Evolutionary conservation across 768 basidiomycete species (phyloP), one percentile per base, ranked within the genome.

Genomic region (Leccinum uliginosum): DNA sequence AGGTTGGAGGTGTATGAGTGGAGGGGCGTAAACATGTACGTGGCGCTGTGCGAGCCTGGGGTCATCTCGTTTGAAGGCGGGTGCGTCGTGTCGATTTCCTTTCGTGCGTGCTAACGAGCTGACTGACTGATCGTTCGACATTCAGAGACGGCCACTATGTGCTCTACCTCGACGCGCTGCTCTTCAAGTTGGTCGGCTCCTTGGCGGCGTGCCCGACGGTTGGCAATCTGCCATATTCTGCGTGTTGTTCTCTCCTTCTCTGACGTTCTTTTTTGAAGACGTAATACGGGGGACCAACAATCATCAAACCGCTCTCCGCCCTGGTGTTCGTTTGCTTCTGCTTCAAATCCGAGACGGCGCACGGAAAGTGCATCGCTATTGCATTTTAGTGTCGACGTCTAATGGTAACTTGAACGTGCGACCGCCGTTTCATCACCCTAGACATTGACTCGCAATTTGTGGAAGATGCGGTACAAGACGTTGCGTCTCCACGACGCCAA

Each of bases 41-140:
- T 97, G 40, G 85, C 91, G 21, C 77, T 96, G 7, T 94, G 92
- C 71, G 91, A 95, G 64, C 73, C 81, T 0, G 83, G 80, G 15
- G 92, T 81, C 62, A 77, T 97, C 58, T 92, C 91, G 1, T 92
- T 96, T 65, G 95, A 94, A 12, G 95, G 95, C 62, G 95, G 95
- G 93, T 93, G 59, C 56, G 89, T 79, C 0, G 44, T 45, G 47
- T 48, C 24, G 8, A 4, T 29, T 27, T 26, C 38, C 38, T 10
- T 40, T 14, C 14, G 1, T 34, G 32, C 6, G 5, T 14, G 5
- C 34, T 35, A 17, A 40, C 35, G 17, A 35, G 44, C 8, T 46
- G 19, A 14, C 1, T 15, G 15, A 46, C 40, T 32, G 38, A 10
- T 45, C 19, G 44, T 24, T 29, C 2, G 26, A 11, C 2, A 11